Percentiles rank a stretch among this genome's conserved stretches.
These are phyloP conservation scores for Clarireedia homoeocarpa DNA, from an alignment of 2,329 filamentous ascomycete genomes.

Conservation along the genomic window DNA sequence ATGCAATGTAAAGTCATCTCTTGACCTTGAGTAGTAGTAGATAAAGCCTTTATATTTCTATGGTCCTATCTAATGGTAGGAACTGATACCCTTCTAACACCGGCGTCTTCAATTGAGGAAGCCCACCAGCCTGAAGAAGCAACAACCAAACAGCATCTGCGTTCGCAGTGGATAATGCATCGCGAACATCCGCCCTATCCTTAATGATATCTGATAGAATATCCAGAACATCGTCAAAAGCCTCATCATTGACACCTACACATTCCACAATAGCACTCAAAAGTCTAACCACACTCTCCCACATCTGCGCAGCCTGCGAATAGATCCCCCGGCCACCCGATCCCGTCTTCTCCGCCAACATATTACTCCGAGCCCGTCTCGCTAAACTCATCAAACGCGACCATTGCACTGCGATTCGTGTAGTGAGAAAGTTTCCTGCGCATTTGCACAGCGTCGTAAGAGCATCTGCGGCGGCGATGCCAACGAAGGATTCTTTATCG, in stretches of 20 bases:
- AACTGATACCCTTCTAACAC: conserved; percentile 36
- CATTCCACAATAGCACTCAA: conserved; percentile 53
- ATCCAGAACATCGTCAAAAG: conserved; percentile 64
- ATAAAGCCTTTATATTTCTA: not conserved
- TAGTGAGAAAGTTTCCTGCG: conserved; percentile 74
- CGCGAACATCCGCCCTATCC: conserved; percentile 40
- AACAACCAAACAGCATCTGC: conserved; percentile 71
- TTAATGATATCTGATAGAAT: conserved; percentile 47
- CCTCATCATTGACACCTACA: conserved; percentile 57
- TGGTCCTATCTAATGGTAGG: conserved; percentile 14
- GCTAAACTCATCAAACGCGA: conserved; percentile 45
- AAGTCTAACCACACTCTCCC: conserved; percentile 53
- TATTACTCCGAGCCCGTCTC: conserved; percentile 33
- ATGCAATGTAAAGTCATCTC: too few species aligned
- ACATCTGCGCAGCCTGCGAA: conserved; percentile 53
- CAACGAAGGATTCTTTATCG: conserved; percentile 61
- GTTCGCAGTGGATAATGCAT: conserved; percentile 57
- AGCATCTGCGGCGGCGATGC: conserved; percentile 60
- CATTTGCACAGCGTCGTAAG: conserved; percentile 60
- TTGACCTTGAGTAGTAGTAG: too few species aligned
- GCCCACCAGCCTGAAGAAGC: conserved; percentile 3
- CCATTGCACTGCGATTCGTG: conserved; percentile 70
- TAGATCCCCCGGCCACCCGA: conserved; percentile 45
- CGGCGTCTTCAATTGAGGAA: conserved; percentile 31
- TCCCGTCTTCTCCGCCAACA: conserved; percentile 29